phyloP scores from a whole-genome alignment of 2,329 filamentous ascomycete species.

The Colletotrichum spaethianum region DNA sequence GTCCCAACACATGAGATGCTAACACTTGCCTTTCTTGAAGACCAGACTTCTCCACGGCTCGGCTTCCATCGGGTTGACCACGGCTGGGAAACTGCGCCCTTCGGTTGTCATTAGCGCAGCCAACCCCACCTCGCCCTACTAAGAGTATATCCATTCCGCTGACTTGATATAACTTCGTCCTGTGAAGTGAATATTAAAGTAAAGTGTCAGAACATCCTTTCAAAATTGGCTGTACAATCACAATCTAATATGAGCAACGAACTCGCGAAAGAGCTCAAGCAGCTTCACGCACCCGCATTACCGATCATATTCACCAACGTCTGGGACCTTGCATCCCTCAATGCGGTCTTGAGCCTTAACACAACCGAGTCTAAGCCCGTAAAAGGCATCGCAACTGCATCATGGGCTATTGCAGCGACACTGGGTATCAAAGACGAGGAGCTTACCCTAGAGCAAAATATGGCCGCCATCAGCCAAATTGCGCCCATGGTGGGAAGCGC shows the following conservation, averaged over 20 bases:
- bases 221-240: too few species aligned
- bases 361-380: constrained; percentile 50
- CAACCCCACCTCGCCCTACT: too few species aligned
- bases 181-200: too few species aligned
- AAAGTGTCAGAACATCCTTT: too few species aligned
- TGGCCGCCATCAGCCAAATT: constrained; percentile 62
- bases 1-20: too few species aligned
- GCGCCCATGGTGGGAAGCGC: constrained; percentile 56
- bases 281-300: constrained; percentile 64
- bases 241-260: constrained; percentile 43
- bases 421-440: constrained; percentile 62
- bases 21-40: too few species aligned
- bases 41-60: neutral
- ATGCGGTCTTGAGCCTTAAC: constrained; percentile 60
- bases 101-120: neutral
- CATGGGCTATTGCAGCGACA: constrained; percentile 64
- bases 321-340: constrained; percentile 67
- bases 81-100: neutral
- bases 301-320: constrained; percentile 70
- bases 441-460: constrained; percentile 65
- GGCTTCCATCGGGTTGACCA: neutral
- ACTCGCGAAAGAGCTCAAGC: constrained; percentile 53
- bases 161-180: neutral
- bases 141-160: too few species aligned
- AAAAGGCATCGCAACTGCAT: constrained; percentile 64